Conservation (phyloP, 176 grass and related monocot species). For the Oryza brachyantha region DNA sequence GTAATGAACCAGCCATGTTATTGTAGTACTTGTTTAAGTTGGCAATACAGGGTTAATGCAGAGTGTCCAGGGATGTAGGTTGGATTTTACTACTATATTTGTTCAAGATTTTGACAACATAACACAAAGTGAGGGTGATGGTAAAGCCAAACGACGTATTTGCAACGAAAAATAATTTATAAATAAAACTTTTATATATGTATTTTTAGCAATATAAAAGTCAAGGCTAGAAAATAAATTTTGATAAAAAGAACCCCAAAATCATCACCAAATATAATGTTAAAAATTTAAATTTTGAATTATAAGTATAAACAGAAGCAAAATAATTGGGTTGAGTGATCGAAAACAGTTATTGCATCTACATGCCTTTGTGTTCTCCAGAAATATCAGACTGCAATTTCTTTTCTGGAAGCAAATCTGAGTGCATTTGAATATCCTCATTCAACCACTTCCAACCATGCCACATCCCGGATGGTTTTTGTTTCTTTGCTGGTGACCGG, state of each 20-base stretch:
- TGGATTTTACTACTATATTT: background rate
- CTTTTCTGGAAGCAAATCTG: background rate
- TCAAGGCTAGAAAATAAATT: too few relatives aligned
- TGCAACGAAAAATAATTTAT: too few relatives aligned
- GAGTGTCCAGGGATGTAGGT: background rate
- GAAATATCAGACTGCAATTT: background rate
- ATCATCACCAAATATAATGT: too few relatives aligned
- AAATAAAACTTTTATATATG: too few relatives aligned
- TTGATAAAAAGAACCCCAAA: too few relatives aligned
- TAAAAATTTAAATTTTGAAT: too few relatives aligned
- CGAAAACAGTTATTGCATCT: too few relatives aligned
- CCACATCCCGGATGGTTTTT: background rate
- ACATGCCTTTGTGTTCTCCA: background rate
- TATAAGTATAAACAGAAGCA: too few relatives aligned
- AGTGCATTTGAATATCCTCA: background rate
- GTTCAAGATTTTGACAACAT: background rate
- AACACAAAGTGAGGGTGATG: too few relatives aligned
- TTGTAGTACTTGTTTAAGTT: background rate
- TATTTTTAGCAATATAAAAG: too few relatives aligned
- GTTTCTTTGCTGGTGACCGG: background rate
- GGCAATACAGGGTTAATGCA: background rate
- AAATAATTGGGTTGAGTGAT: too few relatives aligned
- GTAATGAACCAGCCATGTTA: background rate
- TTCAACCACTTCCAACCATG: slow-evolving; percentile 18
- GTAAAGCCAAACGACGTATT: too few relatives aligned